Percentiles rank a stretch among this genome's conserved stretches.
Conservation (phyloP, 768 basidiomycete genomes). For the Phlebiopsis gigantea region DNA sequence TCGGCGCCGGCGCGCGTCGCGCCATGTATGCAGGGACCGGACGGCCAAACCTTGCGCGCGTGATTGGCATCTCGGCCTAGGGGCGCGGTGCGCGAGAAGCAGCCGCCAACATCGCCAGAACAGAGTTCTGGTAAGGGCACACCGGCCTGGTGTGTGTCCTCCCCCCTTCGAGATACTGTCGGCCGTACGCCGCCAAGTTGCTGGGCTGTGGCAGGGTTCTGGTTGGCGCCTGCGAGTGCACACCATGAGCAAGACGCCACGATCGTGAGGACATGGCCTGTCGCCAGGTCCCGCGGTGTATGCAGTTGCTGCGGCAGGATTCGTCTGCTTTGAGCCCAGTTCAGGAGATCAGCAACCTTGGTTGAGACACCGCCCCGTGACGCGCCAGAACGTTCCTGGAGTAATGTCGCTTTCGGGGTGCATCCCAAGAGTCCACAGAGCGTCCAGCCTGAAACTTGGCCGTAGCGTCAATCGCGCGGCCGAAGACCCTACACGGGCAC, state of each 20-base stretch:
- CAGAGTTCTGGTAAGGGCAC: background rate
- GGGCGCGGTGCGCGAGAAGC: too few species aligned
- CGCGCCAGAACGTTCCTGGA: slow-evolving; percentile 7
- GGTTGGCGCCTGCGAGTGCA: background rate
- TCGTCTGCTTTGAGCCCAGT: background rate
- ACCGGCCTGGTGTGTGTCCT: background rate
- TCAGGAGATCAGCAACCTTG: background rate
- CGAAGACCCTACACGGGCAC: background rate
- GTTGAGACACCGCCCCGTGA: background rate
- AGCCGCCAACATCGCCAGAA: too few species aligned
- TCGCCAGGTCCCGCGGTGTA: background rate
- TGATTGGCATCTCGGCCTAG: too few species aligned
- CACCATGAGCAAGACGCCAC: background rate
- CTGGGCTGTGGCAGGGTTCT: background rate
- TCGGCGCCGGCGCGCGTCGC: too few species aligned
- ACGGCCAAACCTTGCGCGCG: too few species aligned
- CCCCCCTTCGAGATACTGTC: background rate
- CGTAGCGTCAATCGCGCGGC: background rate
- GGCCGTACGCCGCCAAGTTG: background rate
- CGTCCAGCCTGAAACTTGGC: slow-evolving; percentile 1
- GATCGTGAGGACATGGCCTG: background rate
- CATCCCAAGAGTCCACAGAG: background rate
- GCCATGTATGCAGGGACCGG: too few species aligned
- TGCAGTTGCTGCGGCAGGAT: background rate
- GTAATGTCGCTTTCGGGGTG: slow-evolving; percentile 8